A percentile compares a stretch with the other conserved stretches of the same genome.
phyloP scores from a whole-genome alignment of 2,329 filamentous ascomycete genomes.

The Ceratocystis cubensis region DNA sequence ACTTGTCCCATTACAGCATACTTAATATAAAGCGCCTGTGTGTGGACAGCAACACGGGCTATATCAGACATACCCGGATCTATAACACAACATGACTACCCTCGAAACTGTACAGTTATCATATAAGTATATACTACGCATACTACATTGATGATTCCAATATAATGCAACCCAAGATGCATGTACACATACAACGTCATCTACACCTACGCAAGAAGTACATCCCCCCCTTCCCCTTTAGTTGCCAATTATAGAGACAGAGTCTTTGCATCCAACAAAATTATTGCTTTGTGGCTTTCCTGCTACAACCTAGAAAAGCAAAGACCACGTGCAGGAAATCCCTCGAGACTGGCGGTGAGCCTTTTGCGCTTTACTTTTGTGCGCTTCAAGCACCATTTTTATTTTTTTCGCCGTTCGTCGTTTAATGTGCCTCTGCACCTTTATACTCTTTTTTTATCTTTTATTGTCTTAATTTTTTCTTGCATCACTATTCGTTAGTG shows the following conservation, averaged over 20 bases:
- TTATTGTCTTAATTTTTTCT: neutral
- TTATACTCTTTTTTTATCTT: too few relatives aligned
- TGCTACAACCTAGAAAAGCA: neutral
- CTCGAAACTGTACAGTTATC: neutral
- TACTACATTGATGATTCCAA: neutral
- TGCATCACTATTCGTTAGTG: neutral
- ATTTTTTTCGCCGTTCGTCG: neutral
- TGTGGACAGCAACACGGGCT: neutral
- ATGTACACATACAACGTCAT: slow-evolving; percentile 3
- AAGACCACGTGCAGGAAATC: slow-evolving; percentile 11
- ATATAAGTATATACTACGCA: neutral
- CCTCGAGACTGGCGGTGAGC: slow-evolving; percentile 17
- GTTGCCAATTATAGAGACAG: neutral
- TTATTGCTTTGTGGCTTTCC: neutral
- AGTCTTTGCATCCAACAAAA: neutral
- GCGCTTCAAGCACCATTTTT: neutral
- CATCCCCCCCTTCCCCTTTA: too few relatives aligned
- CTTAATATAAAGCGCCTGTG: neutral
- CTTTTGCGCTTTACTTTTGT: too few relatives aligned
- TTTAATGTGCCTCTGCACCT: too few relatives aligned
- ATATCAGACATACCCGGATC: neutral
- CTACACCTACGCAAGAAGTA: neutral
- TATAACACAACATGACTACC: neutral
- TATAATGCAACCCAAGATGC: neutral
- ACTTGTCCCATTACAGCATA: neutral